phyloP scores from a whole-genome alignment of 371 early-diverging fungal genomes.

The Mucor ambiguus region DNA sequence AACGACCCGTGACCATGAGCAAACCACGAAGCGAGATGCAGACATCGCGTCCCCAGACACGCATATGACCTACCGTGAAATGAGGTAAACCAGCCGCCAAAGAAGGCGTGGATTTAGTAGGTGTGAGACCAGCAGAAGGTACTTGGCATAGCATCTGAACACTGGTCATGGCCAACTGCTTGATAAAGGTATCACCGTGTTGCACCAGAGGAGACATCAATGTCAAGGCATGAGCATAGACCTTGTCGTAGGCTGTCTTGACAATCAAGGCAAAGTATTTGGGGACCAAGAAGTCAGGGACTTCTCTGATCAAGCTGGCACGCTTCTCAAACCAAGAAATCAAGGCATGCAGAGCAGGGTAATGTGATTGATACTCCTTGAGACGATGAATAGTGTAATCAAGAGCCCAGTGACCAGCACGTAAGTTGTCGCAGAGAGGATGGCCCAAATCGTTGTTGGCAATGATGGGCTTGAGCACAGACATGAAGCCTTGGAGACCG shows the following conservation, averaged over 20 bases:
- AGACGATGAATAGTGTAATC: slow-evolving; percentile 85
- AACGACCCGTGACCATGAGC: slow-evolving; percentile 82
- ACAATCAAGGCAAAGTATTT: slow-evolving; percentile 90
- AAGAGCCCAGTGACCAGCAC: slow-evolving; percentile 90
- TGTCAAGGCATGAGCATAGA: slow-evolving; percentile 60
- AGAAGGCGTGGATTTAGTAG: slow-evolving; percentile 58
- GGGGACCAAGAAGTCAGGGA: slow-evolving; percentile 87
- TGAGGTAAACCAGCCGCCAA: slow-evolving; percentile 98
- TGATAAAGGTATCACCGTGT: slow-evolving; percentile 67
- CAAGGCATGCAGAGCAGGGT: slow-evolving; percentile 35
- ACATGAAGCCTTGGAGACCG: slow-evolving; percentile 92
- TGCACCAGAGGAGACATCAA: slow-evolving; percentile 66
- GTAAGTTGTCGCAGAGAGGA: slow-evolving; percentile 86
- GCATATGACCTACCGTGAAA: slow-evolving; percentile 90
- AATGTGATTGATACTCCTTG: slow-evolving; percentile 46
- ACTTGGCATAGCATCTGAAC: slow-evolving; percentile 84
- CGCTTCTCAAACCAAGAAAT: slow-evolving; percentile 78
- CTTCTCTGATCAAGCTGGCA: slow-evolving; percentile 61
- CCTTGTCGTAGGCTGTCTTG: slow-evolving; percentile 74
- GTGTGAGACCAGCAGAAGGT: slow-evolving; percentile 79
- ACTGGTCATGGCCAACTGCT: slow-evolving; percentile 74
- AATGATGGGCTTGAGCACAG: slow-evolving; percentile 74
- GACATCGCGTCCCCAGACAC: slow-evolving; percentile 98
- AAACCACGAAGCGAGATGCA: slow-evolving; percentile 91
- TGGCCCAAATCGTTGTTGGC: slow-evolving; percentile 90